phyloP scores from a whole-genome alignment of 2,329 filamentous ascomycete genomes.

The Leptosphaerulina australis region DNA sequence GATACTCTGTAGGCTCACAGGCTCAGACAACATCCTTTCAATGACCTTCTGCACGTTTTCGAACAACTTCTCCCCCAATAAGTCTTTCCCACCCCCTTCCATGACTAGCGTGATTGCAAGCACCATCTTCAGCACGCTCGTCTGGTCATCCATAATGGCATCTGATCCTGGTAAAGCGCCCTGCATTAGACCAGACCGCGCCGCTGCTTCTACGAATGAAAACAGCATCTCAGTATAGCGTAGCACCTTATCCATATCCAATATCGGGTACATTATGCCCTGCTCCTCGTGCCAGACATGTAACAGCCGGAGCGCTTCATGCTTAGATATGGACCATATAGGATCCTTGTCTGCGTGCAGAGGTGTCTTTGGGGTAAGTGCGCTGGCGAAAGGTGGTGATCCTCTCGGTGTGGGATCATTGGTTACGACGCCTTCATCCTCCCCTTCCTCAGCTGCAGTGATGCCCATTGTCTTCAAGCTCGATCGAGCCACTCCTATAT shows the following conservation, averaged over 20 bases:
- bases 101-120: slow-evolving; percentile 78
- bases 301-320: slow-evolving; percentile 81
- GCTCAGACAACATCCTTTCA: slow-evolving; percentile 66
- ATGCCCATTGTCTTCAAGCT: slow-evolving; percentile 92
- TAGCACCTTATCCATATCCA: slow-evolving; percentile 75
- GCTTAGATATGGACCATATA: slow-evolving; percentile 76
- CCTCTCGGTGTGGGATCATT: slow-evolving; percentile 60
- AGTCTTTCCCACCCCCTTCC: slow-evolving; percentile 79
- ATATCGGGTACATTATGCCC: slow-evolving; percentile 87
- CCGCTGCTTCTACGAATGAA: slow-evolving; percentile 72
- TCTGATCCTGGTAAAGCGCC: slow-evolving; percentile 61
- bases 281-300: slow-evolving; percentile 87
- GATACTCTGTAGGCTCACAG: slow-evolving; percentile 63
- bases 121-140: slow-evolving; percentile 80
- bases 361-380: slow-evolving; percentile 18
- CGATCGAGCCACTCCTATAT: slow-evolving; percentile 82
- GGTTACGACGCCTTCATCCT: slow-evolving; percentile 64
- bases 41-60: slow-evolving; percentile 74
- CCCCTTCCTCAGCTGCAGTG: slow-evolving; percentile 64
- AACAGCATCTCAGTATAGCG: slow-evolving; percentile 72
- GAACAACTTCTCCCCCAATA: slow-evolving; percentile 74
- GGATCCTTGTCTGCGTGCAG: slow-evolving; percentile 69
- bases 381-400: slow-evolving; percentile 48
- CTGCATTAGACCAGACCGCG: slow-evolving; percentile 64
- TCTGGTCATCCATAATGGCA: slow-evolving; percentile 65